Conservation (phyloP, 2,329 filamentous ascomycete species). For the Geosmithia morbida region DNA sequence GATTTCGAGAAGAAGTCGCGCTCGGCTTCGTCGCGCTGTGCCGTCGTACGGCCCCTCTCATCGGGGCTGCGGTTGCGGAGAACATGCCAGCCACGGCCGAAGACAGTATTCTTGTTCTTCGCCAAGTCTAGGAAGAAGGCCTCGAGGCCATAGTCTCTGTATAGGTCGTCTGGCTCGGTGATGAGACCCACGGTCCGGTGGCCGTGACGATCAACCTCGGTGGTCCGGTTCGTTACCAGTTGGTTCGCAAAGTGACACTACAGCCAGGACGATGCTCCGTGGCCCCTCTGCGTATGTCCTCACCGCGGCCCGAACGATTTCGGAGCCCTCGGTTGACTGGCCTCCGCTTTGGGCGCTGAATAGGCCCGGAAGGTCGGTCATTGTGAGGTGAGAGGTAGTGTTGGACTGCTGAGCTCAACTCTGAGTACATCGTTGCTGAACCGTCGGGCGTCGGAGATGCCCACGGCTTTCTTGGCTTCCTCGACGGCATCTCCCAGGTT, state of each 20-base stretch:
- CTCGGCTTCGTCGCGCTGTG: constrained; percentile 23
- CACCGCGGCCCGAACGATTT: constrained; percentile 21
- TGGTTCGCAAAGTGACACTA: constrained; percentile 44
- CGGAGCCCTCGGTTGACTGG: constrained; percentile 23
- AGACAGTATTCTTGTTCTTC: constrained; percentile 27
- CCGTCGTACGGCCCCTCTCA: constrained; percentile 11
- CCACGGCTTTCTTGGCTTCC: constrained; percentile 32
- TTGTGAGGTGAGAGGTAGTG: constrained; percentile 35
- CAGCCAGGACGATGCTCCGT: constrained; percentile 44
- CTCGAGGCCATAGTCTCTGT: constrained; percentile 21
- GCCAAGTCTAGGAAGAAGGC: constrained; percentile 23
- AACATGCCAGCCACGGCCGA: constrained; percentile 38
- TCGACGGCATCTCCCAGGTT: constrained; percentile 21
- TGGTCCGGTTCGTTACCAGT: constrained; percentile 32
- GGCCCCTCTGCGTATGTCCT: constrained; percentile 39
- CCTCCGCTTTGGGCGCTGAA: constrained; percentile 31
- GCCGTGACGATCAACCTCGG: constrained; percentile 9
- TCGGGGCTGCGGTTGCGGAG: constrained; percentile 29
- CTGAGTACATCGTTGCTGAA: constrained; percentile 32
- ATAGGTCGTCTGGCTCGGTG: constrained; percentile 36
- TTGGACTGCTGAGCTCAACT: constrained; percentile 31
- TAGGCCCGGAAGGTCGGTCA: constrained; percentile 45
- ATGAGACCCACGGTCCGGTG: constrained; percentile 38
- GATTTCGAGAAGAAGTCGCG: constrained; percentile 25
- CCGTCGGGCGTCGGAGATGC: constrained; percentile 19